Conservation (phyloP, 345 rosid genomes). For the Hibiscus tridactylites region DNA sequence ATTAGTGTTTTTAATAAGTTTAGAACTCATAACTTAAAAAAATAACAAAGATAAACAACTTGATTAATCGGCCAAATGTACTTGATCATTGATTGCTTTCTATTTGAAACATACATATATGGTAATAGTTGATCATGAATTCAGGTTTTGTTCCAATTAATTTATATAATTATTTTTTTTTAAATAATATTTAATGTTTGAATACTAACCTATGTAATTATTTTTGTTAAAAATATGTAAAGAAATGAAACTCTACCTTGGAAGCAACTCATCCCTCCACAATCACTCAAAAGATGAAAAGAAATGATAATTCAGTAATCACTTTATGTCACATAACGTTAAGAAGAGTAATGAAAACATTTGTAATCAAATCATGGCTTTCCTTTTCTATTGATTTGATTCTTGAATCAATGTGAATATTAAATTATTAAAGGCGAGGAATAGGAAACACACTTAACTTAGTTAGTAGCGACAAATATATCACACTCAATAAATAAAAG, state of each 20-base stretch:
- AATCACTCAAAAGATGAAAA: not conserved
- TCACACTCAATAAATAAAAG: not conserved
- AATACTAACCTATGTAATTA: not conserved
- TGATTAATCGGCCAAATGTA: too few relatives aligned
- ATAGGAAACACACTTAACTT: not conserved
- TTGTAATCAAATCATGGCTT: not conserved
- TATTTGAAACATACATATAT: too few relatives aligned
- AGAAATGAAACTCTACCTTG: not conserved
- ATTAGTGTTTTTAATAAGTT: too few relatives aligned
- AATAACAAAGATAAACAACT: too few relatives aligned
- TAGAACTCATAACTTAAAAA: too few relatives aligned
- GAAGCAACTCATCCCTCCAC: not conserved
- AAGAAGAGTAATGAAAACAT: constrained; percentile 1
- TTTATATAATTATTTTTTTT: not conserved
- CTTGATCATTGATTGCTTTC: too few relatives aligned
- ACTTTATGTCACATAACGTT: constrained; percentile 13
- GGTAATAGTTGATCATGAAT: too few relatives aligned
- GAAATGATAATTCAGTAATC: constrained; percentile 4
- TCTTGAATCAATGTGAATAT: not conserved
- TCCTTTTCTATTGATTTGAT: not conserved
- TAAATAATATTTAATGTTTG: not conserved
- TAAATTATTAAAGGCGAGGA: not conserved
- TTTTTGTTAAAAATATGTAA: not conserved
- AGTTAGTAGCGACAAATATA: not conserved
- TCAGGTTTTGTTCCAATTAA: not conserved